phyloP scores from a whole-genome alignment of 148 eudicot genomes.

The Linanthus parryae region DNA sequence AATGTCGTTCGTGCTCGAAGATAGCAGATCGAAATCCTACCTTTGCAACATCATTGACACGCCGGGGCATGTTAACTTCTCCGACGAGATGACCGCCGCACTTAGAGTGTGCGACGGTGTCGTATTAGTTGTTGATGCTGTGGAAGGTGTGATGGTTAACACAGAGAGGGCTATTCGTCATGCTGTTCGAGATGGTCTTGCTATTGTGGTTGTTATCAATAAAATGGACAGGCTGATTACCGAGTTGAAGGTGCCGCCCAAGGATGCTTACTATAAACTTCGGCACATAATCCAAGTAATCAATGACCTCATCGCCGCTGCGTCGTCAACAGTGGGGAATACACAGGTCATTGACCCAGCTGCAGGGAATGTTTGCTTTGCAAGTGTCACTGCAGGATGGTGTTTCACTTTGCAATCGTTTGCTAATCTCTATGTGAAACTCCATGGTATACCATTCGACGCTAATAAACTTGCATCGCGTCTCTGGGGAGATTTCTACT shows the following conservation, averaged over 20 bases:
- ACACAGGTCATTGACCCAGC: conserved; percentile 68
- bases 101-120: no score
- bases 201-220: conserved; percentile 75
- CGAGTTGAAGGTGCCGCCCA: conserved; percentile 78
- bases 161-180: conserved; percentile 89
- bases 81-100: no score
- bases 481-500: conserved; percentile 83
- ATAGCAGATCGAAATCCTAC: no score
- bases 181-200: conserved; percentile 74
- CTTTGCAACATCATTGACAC: no score
- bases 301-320: conserved; percentile 61
- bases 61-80: no score
- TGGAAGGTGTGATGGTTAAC: conserved; percentile 85
- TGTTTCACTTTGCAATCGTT: conserved; percentile 81
- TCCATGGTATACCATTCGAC: conserved; percentile 77
- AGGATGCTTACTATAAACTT: no score
- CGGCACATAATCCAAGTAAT: conserved; percentile 70
- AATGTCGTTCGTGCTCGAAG: conserved; percentile 92
- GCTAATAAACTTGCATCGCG: conserved; percentile 72
- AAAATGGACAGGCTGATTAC: conserved; percentile 90
- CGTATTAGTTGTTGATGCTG: conserved; percentile 82
- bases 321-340: conserved; percentile 69
- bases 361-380: conserved; percentile 80
- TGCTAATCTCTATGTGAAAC: conserved; percentile 74
- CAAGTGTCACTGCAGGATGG: conserved; percentile 88